A percentile compares a stretch with the other conserved stretches of the same genome.
These are phyloP conservation scores for Verbascum thapsus DNA, from an alignment of 257 asterid genomes.

Conservation along the genomic window DNA sequence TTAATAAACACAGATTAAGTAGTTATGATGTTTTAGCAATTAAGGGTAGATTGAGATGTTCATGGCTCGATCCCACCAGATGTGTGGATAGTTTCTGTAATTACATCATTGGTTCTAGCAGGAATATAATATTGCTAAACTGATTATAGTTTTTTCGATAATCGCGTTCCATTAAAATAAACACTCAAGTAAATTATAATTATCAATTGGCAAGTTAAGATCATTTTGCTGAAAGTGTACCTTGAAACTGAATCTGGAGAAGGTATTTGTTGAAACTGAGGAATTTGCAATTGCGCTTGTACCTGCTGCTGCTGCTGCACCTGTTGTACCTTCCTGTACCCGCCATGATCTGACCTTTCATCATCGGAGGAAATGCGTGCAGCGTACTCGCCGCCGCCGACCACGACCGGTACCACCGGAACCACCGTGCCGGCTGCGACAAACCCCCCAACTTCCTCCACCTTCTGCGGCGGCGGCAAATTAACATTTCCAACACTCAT, in stretches of 20 bases:
- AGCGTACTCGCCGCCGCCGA: constrained; percentile 64
- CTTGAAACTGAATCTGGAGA: constrained; percentile 88
- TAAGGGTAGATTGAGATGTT: too few species aligned
- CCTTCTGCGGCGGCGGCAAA: constrained; percentile 39
- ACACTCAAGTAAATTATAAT: not conserved
- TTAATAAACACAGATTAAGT: too few species aligned
- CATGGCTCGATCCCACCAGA: too few species aligned
- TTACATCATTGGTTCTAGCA: too few species aligned
- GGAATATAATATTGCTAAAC: too few species aligned
- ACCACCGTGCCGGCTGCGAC: constrained; percentile 31
- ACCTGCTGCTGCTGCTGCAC: constrained; percentile 44
- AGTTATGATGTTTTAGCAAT: too few species aligned
- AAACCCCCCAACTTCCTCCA: constrained; percentile 49
- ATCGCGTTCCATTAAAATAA: too few species aligned
- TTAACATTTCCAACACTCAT: constrained; percentile 41
- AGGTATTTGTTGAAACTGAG: constrained; percentile 60
- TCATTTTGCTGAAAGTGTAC: constrained; percentile 35
- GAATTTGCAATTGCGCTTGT: constrained; percentile 41
- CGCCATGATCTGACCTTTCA: constrained; percentile 78
- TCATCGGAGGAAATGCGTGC: constrained; percentile 57
- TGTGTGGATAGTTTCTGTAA: too few species aligned
- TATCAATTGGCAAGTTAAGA: constrained; percentile 1
- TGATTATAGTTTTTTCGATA: too few species aligned
- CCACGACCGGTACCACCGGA: constrained; percentile 40
- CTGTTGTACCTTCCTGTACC: constrained; percentile 43